Evolutionary conservation across 768 basidiomycete species (phyloP), one percentile per base, ranked within the genome.

Genomic region (Kwoniella europaea): DNA sequence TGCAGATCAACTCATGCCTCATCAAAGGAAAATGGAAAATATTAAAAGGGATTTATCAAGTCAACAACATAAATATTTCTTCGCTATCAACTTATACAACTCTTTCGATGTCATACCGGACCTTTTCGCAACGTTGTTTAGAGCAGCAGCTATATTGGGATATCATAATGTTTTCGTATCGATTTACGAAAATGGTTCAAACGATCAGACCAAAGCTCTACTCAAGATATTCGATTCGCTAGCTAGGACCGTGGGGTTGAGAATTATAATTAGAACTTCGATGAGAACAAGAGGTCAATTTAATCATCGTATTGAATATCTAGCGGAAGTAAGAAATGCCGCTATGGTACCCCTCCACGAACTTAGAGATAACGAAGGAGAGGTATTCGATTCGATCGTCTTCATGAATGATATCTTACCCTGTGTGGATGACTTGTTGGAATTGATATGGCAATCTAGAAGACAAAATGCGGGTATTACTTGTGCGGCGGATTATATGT

Each of bases 361-460:
- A 79, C 88, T 97, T 46, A 88, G 97, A 52, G 95, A 97, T 82
- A 86, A 90, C 27, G 90, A 94, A 81, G 91, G 91, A 81, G 96
- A 98, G 85, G 91, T 92, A 76, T 99, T 98, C 75, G 96, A 99
- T 85, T 89, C 91, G 46, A 92, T 99, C 85, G 86, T 98, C 71
- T 99, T 99, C 88, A 98, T 98, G 94, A 99, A 99, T 88, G 97
- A 99, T 84, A 91, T 99, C 84, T 86, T 99, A 10, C 97, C 97
- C 22, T 99, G 97, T 84, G 90, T 97, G 46, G 97, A 99, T 84
- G 97, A 99, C 85, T 85, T 99, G 67, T 89, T 99, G 78, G 97
- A 99, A 85, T 89, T 99, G 80, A 95, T 99, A 81, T 98, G 91
- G 91, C 97, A 99, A 84, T 90, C 89, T 78, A 87, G 97, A 62